phyloP scores from a whole-genome alignment of 2,329 filamentous ascomycete species.

The Colletotrichum liaoningense region DNA sequence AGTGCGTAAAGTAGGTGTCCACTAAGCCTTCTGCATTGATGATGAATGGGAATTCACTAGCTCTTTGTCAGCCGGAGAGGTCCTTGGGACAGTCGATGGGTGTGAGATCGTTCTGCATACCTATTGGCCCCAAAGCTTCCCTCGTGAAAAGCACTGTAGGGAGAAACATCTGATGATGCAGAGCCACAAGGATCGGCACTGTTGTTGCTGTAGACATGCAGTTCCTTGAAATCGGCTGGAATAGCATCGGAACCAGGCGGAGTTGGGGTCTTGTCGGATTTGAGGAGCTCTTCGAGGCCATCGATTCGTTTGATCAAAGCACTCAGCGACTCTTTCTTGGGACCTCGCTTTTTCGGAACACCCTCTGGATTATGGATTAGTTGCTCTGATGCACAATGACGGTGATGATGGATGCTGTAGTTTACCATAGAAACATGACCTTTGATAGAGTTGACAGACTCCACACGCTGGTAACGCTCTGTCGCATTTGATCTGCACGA shows the following conservation, averaged over 20 bases:
- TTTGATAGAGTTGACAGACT: constrained; percentile 31
- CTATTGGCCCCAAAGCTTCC: neutral
- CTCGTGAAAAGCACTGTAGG: constrained; percentile 10
- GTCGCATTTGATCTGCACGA: constrained; percentile 32
- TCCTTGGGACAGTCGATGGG: neutral
- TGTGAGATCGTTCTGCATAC: neutral
- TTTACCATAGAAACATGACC: constrained; percentile 30
- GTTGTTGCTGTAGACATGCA: neutral
- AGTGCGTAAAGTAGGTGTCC: constrained; percentile 26
- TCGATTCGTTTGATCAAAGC: constrained; percentile 30
- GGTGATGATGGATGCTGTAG: neutral
- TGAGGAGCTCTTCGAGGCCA: constrained; percentile 31
- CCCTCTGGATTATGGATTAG: neutral
- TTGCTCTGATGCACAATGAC: too few relatives aligned
- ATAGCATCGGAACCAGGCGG: constrained; percentile 19
- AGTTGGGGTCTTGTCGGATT: constrained; percentile 25
- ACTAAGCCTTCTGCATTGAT: constrained; percentile 25
- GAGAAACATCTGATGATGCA: constrained; percentile 20
- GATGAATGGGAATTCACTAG: constrained; percentile 4
- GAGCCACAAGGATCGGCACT: constrained; percentile 9
- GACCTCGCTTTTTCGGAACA: constrained; percentile 21
- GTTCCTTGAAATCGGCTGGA: constrained; percentile 4
- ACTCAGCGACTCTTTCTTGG: constrained; percentile 30
- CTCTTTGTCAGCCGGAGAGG: neutral
- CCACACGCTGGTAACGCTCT: constrained; percentile 30